A percentile compares a stretch with the other conserved stretches of the same genome.
These are phyloP conservation scores for Lathyrus oleraceus DNA, from an alignment of 306 rosid genomes.

Conservation along the genomic window DNA sequence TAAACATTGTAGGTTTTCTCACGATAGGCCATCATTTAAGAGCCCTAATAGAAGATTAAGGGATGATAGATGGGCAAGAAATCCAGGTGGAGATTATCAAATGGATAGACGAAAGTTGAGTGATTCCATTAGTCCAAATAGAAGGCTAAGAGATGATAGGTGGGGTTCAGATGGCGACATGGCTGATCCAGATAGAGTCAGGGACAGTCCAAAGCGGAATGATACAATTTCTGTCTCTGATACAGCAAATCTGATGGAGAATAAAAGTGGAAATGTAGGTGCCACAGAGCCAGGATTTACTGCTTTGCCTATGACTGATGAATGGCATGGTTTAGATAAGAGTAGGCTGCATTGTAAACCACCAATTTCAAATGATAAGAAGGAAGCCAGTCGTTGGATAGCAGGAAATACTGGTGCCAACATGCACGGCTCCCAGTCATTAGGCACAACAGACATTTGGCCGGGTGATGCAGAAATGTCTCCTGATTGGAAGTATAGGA, in stretches of 20 bases:
- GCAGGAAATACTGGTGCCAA: constrained; percentile 49
- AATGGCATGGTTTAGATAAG: constrained; percentile 50
- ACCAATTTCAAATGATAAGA: constrained; percentile 51
- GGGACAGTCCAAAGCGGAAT: constrained; percentile 54
- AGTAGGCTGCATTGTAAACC: constrained; percentile 47
- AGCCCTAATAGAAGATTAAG: constrained; percentile 76
- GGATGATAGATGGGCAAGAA: constrained; percentile 61
- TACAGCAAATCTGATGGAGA: constrained; percentile 53
- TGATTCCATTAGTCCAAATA: constrained; percentile 63
- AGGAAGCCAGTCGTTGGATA: constrained; percentile 54
- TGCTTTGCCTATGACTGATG: constrained; percentile 52
- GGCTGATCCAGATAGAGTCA: constrained; percentile 45
- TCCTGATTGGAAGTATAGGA: constrained; percentile 81
- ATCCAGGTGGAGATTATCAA: constrained; percentile 51
- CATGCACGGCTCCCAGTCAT: constrained; percentile 44
- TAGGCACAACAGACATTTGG: constrained; percentile 67
- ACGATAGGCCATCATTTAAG: constrained; percentile 57
- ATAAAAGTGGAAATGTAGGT: constrained; percentile 46
- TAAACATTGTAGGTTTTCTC: constrained; percentile 83
- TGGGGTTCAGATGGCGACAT: constrained; percentile 48
- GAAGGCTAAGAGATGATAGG: constrained; percentile 61
- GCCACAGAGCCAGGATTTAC: constrained; percentile 48
- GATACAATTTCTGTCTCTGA: constrained; percentile 46
- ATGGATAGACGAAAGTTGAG: constrained; percentile 57
- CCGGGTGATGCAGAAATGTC: constrained; percentile 79